These are phyloP conservation scores for Exsudoporus frostii DNA, from an alignment of 768 basidiomycete genomes.

Conservation along the genomic window DNA sequence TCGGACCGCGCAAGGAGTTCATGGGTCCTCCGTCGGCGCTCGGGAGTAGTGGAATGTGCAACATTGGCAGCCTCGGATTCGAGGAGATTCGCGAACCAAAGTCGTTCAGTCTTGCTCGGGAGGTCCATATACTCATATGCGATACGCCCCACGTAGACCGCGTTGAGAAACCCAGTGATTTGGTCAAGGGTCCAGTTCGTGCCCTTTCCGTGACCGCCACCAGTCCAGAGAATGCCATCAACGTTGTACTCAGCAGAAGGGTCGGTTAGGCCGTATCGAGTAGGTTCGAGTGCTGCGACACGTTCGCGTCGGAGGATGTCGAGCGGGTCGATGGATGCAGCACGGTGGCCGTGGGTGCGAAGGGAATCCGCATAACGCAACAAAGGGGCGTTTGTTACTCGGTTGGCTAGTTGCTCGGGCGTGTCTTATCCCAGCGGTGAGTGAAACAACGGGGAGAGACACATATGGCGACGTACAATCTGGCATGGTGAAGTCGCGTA, in stretches of 20 bases:
- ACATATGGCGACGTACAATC: conserved; percentile 54
- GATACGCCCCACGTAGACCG: conserved; percentile 79
- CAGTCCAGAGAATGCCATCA: conserved; percentile 79
- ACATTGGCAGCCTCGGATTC: conserved; percentile 48
- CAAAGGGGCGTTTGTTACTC: conserved; percentile 69
- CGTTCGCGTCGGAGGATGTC: conserved; percentile 83
- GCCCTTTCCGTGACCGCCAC: conserved; percentile 21
- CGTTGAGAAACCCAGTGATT: conserved; percentile 66
- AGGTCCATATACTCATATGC: conserved; percentile 94
- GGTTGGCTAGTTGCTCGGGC: conserved; percentile 59
- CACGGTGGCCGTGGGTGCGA: conserved; percentile 81
- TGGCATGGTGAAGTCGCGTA: conserved; percentile 58
- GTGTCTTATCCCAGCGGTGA: conserved; percentile 46
- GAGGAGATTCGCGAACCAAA: conserved; percentile 86
- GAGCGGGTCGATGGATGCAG: conserved; percentile 83
- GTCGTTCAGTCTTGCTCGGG: conserved; percentile 76
- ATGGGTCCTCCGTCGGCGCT: conserved; percentile 57
- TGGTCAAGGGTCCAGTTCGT: conserved; percentile 65
- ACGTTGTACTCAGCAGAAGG: conserved; percentile 57
- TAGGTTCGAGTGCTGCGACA: conserved; percentile 71
- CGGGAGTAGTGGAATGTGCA: conserved; percentile 27
- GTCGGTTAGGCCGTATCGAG: conserved; percentile 70
- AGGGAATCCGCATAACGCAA: conserved; percentile 88
- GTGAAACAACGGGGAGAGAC: not conserved
- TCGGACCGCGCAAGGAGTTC: conserved; percentile 71